phyloP scores from a whole-genome alignment of 805 yeast genomes.

The Saturnispora besseyi region DNA sequence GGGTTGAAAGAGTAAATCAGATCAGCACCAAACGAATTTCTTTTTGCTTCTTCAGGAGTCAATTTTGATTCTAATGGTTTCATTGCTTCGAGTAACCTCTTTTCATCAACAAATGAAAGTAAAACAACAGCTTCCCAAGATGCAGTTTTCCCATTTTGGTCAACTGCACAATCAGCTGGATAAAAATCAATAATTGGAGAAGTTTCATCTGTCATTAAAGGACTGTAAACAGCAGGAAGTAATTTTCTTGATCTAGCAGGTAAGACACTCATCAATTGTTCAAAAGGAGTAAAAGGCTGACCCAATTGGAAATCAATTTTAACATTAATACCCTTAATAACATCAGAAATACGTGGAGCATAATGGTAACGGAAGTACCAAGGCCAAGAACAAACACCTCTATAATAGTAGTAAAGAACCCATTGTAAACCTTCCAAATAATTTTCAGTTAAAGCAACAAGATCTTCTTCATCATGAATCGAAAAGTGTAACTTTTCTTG shows the following conservation, averaged over 20 bases:
- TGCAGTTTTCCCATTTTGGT: slow-evolving; percentile 89
- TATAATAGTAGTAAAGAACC: slow-evolving; percentile 87
- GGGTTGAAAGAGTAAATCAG: slow-evolving; percentile 67
- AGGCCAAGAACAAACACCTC: slow-evolving; percentile 91
- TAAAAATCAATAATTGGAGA: slow-evolving; percentile 89
- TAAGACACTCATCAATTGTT: slow-evolving; percentile 94
- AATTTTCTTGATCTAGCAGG: slow-evolving; percentile 83
- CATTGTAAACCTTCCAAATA: slow-evolving; percentile 94
- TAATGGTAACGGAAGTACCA: slow-evolving; percentile 91
- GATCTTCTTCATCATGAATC: slow-evolving; percentile 47
- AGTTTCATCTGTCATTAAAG: slow-evolving; percentile 72
- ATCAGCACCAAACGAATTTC: slow-evolving; percentile 72
- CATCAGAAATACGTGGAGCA: slow-evolving; percentile 89
- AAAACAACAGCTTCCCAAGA: slow-evolving; percentile 97
- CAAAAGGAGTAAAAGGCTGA: slow-evolving; percentile 81
- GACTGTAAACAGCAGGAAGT: slow-evolving; percentile 69
- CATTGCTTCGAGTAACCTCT: slow-evolving; percentile 64
- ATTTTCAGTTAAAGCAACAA: slow-evolving; percentile 61
- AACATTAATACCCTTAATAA: slow-evolving; percentile 60
- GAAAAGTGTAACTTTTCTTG: slow-evolving; percentile 68
- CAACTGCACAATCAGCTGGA: slow-evolving; percentile 80
- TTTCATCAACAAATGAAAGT: slow-evolving; percentile 83
- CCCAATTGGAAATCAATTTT: slow-evolving; percentile 59
- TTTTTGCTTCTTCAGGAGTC: slow-evolving; percentile 55
- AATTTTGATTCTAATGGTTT: slow-evolving; percentile 53